These are phyloP conservation scores for Nemophila menziesii DNA, from an alignment of 257 asterid genomes.

Conservation along the genomic window DNA sequence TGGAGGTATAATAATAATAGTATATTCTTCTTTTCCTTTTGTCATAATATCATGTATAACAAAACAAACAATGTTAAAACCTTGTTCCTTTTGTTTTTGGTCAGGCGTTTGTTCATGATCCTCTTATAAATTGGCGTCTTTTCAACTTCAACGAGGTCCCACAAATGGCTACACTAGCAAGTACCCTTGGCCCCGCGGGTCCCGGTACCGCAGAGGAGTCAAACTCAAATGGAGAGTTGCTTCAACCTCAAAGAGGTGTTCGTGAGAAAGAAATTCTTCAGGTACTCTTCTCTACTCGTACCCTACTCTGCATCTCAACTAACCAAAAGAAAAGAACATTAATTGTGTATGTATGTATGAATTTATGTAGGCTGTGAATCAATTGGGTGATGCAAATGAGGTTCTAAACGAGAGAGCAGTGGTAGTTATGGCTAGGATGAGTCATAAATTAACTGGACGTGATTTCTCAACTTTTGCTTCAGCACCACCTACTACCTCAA, in stretches of 20 bases:
- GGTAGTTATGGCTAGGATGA: slow-evolving; percentile 97
- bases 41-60: too few relatives aligned
- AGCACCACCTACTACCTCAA: slow-evolving; percentile 41
- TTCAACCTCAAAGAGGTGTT: slow-evolving; percentile 77
- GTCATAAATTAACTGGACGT: slow-evolving; percentile 92
- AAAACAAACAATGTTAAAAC: too few relatives aligned
- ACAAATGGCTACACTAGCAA: slow-evolving; percentile 64
- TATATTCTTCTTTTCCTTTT: background rate
- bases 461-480: slow-evolving; percentile 60
- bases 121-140: slow-evolving; percentile 97
- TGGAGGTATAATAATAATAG: slow-evolving; percentile 74
- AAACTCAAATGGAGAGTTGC: slow-evolving; percentile 43
- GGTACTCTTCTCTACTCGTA: slow-evolving; percentile 46
- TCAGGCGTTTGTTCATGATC: slow-evolving; percentile 99
- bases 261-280: slow-evolving; percentile 94
- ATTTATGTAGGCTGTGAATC: slow-evolving; percentile 88
- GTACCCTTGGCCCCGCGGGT: slow-evolving; percentile 46
- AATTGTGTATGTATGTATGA: too few relatives aligned
- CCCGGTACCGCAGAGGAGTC: slow-evolving; percentile 63
- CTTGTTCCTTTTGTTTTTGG: too few relatives aligned
- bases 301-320: background rate
- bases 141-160: slow-evolving; percentile 98
- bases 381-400: slow-evolving; percentile 96
- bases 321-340: too few relatives aligned
- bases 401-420: slow-evolving; percentile 93